Conservation (phyloP, 1,284 basidiomycete genomes). For the Austropuccinia psidii region DNA sequence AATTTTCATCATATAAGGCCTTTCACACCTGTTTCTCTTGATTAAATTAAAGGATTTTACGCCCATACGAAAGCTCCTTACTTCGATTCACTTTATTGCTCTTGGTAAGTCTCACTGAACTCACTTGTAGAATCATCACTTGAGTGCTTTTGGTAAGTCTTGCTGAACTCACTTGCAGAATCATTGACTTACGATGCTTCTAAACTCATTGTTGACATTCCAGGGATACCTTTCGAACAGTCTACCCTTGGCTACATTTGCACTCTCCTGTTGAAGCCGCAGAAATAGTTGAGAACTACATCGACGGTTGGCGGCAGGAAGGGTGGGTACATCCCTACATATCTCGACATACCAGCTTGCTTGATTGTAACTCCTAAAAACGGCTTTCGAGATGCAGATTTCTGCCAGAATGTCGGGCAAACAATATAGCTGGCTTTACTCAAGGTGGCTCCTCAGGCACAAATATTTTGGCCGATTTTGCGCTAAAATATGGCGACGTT, state of each 20-base stretch:
- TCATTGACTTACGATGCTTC: too few species aligned
- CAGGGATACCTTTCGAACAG: conserved; percentile 54
- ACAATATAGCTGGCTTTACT: neutral
- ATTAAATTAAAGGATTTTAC: neutral
- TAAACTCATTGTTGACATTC: too few species aligned
- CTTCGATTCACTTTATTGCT: conserved; percentile 61
- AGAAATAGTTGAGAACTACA: conserved; percentile 52
- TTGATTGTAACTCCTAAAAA: too few species aligned
- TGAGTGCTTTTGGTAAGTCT: too few species aligned
- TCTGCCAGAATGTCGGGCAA: neutral
- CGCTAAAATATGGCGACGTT: neutral
- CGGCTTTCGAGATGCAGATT: too few species aligned
- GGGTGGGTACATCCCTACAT: conserved; percentile 50
- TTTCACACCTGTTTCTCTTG: neutral
- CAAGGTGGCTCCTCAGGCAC: neutral
- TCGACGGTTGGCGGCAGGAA: conserved; percentile 54
- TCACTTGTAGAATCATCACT: neutral
- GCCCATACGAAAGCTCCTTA: conserved; percentile 57
- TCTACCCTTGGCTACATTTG: conserved; percentile 52
- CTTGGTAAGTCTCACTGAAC: conserved; percentile 47
- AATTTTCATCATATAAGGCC: neutral
- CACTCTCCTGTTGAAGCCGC: conserved; percentile 52
- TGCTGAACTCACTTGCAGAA: too few species aligned
- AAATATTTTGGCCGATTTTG: neutral
- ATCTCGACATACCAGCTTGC: conserved; percentile 50